These are phyloP conservation scores for Nicotiana otophora DNA, from an alignment of 257 asterid genomes.

Conservation along the genomic window DNA sequence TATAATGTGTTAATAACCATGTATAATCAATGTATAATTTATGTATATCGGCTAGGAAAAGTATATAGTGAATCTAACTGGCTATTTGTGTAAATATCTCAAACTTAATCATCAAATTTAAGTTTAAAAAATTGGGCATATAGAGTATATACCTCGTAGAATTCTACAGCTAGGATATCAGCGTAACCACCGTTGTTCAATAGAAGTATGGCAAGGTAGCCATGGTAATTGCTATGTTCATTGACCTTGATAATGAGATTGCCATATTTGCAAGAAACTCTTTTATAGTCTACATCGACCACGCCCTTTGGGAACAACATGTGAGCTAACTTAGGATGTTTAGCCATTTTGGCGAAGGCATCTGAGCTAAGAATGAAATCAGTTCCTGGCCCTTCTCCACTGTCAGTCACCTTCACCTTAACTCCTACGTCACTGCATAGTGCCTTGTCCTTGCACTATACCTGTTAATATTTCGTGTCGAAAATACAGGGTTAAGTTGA, in stretches of 20 bases:
- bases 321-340: background rate
- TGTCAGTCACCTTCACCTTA: slow-evolving; percentile 26
- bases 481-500: too few species aligned
- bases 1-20: too few species aligned
- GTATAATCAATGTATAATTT: too few species aligned
- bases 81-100: too few species aligned
- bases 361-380: slow-evolving; percentile 21
- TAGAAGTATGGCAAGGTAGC: slow-evolving; percentile 13
- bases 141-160: slow-evolving; percentile 8
- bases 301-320: slow-evolving; percentile 22
- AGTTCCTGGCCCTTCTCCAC: slow-evolving; percentile 15
- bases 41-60: too few species aligned
- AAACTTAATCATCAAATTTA: too few species aligned
- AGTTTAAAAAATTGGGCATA: too few species aligned
- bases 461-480: background rate
- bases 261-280: slow-evolving; percentile 20
- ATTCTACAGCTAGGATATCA: slow-evolving; percentile 14
- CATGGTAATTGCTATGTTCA: slow-evolving; percentile 20
- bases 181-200: slow-evolving; percentile 16
- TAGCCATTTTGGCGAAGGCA: slow-evolving; percentile 20
- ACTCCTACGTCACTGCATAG: slow-evolving; percentile 21
- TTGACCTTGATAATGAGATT: slow-evolving; percentile 11
- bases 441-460: slow-evolving; percentile 23
- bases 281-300: slow-evolving; percentile 17
- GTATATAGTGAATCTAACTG: too few species aligned